phyloP scores from a whole-genome alignment of 768 basidiomycete genomes.

The Panellus pusillus region DNA sequence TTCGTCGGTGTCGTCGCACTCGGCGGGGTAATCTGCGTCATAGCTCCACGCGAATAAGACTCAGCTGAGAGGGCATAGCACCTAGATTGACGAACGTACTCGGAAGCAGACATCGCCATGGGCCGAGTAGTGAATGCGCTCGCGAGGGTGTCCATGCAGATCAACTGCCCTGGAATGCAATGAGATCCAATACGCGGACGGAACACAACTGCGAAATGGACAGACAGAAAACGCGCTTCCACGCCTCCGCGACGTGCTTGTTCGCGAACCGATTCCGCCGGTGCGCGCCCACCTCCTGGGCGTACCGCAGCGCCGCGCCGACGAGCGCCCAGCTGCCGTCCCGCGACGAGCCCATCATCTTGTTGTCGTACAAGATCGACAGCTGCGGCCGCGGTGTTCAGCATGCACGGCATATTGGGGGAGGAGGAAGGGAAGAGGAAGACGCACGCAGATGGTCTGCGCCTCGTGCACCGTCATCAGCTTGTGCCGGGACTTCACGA shows the following conservation, averaged over 20 bases:
- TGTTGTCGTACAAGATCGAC: constrained; percentile 29
- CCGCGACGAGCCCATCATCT: constrained; percentile 42
- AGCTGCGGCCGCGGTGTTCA: too few species aligned
- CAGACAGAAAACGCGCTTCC: constrained; percentile 52
- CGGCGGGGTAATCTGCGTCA: constrained; percentile 63
- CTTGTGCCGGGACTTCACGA: constrained; percentile 47
- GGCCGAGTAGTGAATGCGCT: constrained; percentile 55
- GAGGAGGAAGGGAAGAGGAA: background rate
- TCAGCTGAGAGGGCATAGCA: too few species aligned
- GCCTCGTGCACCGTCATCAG: constrained; percentile 58
- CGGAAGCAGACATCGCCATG: constrained; percentile 54
- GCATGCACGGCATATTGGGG: too few species aligned
- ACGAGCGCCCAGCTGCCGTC: constrained; percentile 53
- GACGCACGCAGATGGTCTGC: constrained; percentile 47
- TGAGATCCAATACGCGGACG: too few species aligned
- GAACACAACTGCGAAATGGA: background rate
- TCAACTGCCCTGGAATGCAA: constrained; percentile 17
- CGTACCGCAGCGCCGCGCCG: constrained; percentile 55
- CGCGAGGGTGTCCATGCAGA: constrained; percentile 16
- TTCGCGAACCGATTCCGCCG: constrained; percentile 32
- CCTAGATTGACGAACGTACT: constrained; percentile 44
- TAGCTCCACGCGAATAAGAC: constrained; percentile 37
- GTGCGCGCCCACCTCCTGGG: constrained; percentile 60
- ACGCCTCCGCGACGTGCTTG: constrained; percentile 42
- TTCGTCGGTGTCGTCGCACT: constrained; percentile 43